Base-by-base conservation (phyloP, 129 eudicot genomes). In the Lonicera japonica region DNA sequence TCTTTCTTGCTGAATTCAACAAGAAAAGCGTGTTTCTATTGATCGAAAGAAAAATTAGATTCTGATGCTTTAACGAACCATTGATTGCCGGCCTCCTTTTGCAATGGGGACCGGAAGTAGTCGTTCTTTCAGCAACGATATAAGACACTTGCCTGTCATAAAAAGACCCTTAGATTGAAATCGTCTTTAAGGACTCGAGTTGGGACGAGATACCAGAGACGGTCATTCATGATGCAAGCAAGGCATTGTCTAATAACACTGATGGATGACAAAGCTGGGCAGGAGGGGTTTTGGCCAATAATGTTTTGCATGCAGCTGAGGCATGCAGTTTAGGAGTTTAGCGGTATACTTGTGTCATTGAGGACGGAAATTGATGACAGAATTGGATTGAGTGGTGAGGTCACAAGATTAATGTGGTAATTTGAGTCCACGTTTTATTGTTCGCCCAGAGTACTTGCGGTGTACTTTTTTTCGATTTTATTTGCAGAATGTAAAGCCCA, bases 241-340 rank as follows among this genome's bases (percentile, higher is more conserved):
- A 79, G 36, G 98, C 85, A 2, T 82, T 92, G 64, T 85, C 98
- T 25, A 87, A 82, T 62, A 68, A 24, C 60, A 80, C 89, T 25
- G 91, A 80, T 50, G 95, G 91, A 80, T 50, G 95, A 92, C 75
- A 82, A 84, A 64, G 74, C 74, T 57, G 86, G 79, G 61, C 90
- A 92, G 48, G 98, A 87, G 61, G 84, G 61, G 84, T 67, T 21
- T 80, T 87, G 69, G 70, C 76, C 54, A 87, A 87, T 83, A 84
- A n/a, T n/a, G n/a, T 85, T 22, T 79, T 87, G 67, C 86, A 86
- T 61, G 85, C 95, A 40, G 98, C 96, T 18, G 95, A 87, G 74
- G 98, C n/a, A n/a, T n/a, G n/a, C 98, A 16, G 91, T 82, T 57
- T 95, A 92, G 70, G 98, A 92, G 74, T 92, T 92, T 41, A 80